phyloP scores from a whole-genome alignment of 768 basidiomycete species.

The Hortiboletus campestris region DNA sequence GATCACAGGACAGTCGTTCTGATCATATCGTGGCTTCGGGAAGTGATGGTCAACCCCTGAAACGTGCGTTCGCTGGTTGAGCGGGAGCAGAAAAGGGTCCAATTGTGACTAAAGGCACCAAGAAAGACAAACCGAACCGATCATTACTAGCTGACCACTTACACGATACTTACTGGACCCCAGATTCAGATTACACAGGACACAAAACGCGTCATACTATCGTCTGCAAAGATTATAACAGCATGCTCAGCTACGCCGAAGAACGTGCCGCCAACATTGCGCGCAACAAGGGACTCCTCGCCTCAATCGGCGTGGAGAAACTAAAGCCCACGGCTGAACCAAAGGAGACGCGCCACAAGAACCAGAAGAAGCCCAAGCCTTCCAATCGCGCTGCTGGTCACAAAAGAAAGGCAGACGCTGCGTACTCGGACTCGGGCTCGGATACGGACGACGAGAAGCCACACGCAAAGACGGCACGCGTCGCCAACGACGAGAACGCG shows the following conservation, averaged over 20 bases:
- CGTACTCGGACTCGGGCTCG: conserved; percentile 22
- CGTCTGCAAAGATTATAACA: background rate
- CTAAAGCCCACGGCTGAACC: conserved; percentile 47
- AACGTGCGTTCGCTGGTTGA: background rate
- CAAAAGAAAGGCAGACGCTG: conserved; percentile 41
- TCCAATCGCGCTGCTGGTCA: conserved; percentile 12
- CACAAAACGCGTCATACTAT: background rate
- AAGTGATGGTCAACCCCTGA: too few relatives aligned
- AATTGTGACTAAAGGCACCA: too few relatives aligned
- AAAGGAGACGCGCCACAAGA: conserved; percentile 36
- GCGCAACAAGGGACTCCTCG: conserved; percentile 45
- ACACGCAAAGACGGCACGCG: conserved; percentile 17
- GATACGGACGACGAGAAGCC: conserved; percentile 32
- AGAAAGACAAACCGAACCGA: too few relatives aligned
- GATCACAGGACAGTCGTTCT: background rate
- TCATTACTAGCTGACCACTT: too few relatives aligned
- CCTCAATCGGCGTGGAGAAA: conserved; percentile 38
- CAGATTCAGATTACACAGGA: background rate
- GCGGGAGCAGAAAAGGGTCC: background rate
- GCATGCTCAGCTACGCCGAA: conserved; percentile 31
- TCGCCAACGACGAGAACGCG: conserved; percentile 20
- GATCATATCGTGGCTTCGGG: too few relatives aligned
- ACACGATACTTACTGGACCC: background rate
- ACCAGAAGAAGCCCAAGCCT: background rate
- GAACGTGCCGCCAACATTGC: conserved; percentile 37